Base-by-base conservation (phyloP, 163 green algal genomes). In the Volvox carteri region DNA sequence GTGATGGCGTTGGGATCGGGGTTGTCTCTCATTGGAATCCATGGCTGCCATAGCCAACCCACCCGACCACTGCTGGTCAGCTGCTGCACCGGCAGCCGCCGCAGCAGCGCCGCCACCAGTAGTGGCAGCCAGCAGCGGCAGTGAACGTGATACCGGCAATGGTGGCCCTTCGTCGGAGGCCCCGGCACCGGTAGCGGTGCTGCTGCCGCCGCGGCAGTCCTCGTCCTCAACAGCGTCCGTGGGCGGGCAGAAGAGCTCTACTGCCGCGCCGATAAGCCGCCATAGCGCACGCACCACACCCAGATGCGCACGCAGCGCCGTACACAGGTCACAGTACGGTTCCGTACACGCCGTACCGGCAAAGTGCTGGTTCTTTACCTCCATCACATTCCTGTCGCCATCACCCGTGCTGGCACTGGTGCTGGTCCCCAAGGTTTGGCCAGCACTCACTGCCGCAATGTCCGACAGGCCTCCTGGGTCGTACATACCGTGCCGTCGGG, bases 201-300 rank as follows among this genome's bases (percentile, higher is more conserved):
- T 35, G 65, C 30, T 46, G n/a, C 30, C 65, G 65, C 1, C 65
- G 35, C 8, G 4, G 16, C 65, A 30, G 65, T 75, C 62, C 35
- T 28, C 12, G 65, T 46, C 65, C 37, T 56, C 41, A 21, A 41
- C 70, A 1, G 37, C 70, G 39, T n/a, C n/a, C n/a, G n/a, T n/a
- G n/a, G n/a, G n/a, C n/a, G n/a, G n/a, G n/a, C n/a, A n/a, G n/a
- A n/a, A 9, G 39, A 41, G 19, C 14, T n/a, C 12, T n/a, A 83
- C 4, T 1, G 46, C 74, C 28, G 30, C 14, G 28, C 9, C 46
- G 25, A 83, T 46, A 7, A 83, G 48, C 35, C 74, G 35, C 74
- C 74, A 83, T n/a, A 83, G 74, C 23, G 44, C 44, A 1, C 46
- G n/a, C 4, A 83, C 44, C 8, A 83, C 46, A 28, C 74, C 74